Percentiles rank a stretch among this genome's conserved stretches.
Evolutionary conservation across 2,329 filamentous ascomycete species (phyloP).

Genomic region (Calonectria hongkongensis): DNA sequence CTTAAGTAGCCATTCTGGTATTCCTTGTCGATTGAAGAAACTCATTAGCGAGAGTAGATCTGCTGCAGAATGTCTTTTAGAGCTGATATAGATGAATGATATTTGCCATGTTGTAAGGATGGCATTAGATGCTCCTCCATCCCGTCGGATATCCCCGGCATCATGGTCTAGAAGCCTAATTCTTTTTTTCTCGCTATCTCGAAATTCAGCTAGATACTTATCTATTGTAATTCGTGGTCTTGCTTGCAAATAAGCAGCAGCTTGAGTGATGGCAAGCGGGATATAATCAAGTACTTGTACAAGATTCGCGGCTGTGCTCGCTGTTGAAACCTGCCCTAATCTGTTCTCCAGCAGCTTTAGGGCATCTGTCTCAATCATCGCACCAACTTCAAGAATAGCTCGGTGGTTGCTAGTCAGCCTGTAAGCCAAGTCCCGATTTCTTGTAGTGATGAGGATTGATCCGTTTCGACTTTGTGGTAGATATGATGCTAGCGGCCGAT

Average conservation of each 20-base stretch:
- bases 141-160: background rate
- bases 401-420: background rate
- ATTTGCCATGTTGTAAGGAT: background rate
- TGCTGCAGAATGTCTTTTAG: background rate
- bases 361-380: background rate
- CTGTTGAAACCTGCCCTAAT: background rate
- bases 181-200: background rate
- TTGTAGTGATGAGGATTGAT: slow-evolving; percentile 18
- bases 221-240: background rate
- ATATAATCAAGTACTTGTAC: background rate
- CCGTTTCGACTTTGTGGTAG: slow-evolving; percentile 21
- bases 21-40: background rate
- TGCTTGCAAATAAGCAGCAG: background rate
- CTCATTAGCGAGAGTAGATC: background rate
- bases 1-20: background rate
- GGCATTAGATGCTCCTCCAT: background rate
- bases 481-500: background rate
- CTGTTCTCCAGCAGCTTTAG: background rate
- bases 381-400: background rate
- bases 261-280: slow-evolving; percentile 13
- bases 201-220: background rate
- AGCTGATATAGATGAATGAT: background rate
- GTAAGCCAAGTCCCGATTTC: background rate
- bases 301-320: background rate
- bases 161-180: background rate